Conservation (phyloP, 352 stramenopile genomes). For the Pythium insidiosum region DNA sequence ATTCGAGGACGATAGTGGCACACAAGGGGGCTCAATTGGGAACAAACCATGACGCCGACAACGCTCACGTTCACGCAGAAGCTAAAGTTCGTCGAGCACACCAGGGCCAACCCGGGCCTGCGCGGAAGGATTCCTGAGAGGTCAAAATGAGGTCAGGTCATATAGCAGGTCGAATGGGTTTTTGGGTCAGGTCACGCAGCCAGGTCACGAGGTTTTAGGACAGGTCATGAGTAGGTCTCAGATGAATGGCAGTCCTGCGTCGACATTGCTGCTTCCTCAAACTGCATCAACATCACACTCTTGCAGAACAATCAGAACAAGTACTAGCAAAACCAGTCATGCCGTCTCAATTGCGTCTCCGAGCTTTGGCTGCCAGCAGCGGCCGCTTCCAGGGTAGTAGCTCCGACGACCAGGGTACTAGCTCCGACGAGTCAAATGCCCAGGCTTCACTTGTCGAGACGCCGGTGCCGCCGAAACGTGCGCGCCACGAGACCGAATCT, state of each 20-base stretch:
- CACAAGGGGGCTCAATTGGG: background rate
- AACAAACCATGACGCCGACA: slow-evolving; percentile 1
- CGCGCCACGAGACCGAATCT: background rate
- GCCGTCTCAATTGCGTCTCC: background rate
- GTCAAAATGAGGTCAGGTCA: too few relatives aligned
- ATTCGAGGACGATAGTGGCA: background rate
- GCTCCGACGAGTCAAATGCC: too few relatives aligned
- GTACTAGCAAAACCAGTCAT: too few relatives aligned
- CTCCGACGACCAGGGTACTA: background rate
- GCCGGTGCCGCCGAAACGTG: background rate
- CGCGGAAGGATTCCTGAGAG: too few relatives aligned
- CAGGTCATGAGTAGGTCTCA: too few relatives aligned
- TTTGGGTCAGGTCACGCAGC: too few relatives aligned
- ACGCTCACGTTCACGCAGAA: slow-evolving; percentile 4
- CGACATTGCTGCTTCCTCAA: too few relatives aligned
- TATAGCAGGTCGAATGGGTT: too few relatives aligned
- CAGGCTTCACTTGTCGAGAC: background rate
- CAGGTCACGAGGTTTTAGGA: too few relatives aligned
- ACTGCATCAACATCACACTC: too few relatives aligned
- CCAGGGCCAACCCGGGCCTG: background rate
- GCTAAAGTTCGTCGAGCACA: slow-evolving; percentile 1
- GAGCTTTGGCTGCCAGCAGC: background rate
- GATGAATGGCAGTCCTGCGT: too few relatives aligned
- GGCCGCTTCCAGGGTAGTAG: background rate
- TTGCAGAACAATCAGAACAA: too few relatives aligned